phyloP scores from a whole-genome alignment of 2,329 filamentous ascomycete species.

The Aspergillus udagawae region DNA sequence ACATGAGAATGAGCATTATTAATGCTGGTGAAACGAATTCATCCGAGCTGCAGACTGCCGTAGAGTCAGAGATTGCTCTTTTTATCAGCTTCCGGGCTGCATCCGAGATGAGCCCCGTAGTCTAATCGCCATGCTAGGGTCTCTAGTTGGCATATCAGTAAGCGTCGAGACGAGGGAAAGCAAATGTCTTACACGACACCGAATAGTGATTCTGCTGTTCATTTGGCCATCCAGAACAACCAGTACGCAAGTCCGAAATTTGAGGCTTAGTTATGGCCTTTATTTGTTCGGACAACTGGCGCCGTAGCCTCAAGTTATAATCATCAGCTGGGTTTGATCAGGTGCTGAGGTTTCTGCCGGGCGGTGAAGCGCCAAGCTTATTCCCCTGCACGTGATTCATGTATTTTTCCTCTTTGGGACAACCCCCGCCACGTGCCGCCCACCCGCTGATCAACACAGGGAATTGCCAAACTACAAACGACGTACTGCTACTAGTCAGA shows the following conservation, averaged over 20 bases:
- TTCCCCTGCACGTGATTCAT: not conserved
- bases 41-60: not conserved
- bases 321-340: not conserved
- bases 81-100: not conserved
- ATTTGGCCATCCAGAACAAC: not conserved
- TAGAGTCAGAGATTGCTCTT: not conserved
- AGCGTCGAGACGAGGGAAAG: not conserved
- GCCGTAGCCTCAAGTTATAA: not conserved
- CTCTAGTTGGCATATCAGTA: not conserved
- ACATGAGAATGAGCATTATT: not conserved
- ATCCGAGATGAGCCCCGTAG: not conserved
- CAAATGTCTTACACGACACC: not conserved
- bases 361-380: not conserved
- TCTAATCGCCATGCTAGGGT: not conserved
- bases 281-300: not conserved
- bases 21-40: not conserved
- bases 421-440: not conserved
- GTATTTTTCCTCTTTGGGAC: not conserved
- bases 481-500: not conserved
- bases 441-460: not conserved
- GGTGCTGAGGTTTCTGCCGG: not conserved
- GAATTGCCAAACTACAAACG: not conserved
- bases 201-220: not conserved
- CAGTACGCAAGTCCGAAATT: not conserved
- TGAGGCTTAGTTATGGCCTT: not conserved